Evolutionary conservation across 345 rosid species (phyloP), one percentile per base, ranked within the genome.

Genomic region (Cochlearia excelsa): DNA sequence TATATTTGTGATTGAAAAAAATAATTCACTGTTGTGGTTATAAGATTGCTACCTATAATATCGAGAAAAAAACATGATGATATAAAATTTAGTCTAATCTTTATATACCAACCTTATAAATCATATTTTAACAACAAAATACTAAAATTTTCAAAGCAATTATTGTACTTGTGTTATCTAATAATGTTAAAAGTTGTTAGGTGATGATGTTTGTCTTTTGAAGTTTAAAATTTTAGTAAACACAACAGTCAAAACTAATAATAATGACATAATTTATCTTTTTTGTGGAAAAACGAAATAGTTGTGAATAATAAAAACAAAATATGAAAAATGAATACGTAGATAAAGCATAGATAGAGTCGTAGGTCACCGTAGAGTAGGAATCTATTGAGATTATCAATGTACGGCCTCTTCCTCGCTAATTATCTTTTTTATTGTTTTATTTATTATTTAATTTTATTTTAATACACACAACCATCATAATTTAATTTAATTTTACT

Each of bases 331-430:
- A 16, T 16, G 23, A 16, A 70, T 70, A 61, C 62, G 52, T 63
- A 61, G 56, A 55, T 61, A 61, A 68, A 33, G 67, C 54, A 46
- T 51, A 59, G 51, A 48, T 37, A 31, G 52, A 44, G 44, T 54
- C 44, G 44, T 57, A 63, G 69, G 62, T 61, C 49, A 52, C 35
- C 44, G 59, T 49, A 63, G 68, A 50, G 65, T 63, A 11, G 39
- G 41, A 37, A 54, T 10, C 65, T 70, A 9, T 70, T 63, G 55
- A 63, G 37, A 6, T 57, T 63, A 63, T 70, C 69, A 57, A 70
- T 51, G 65, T 70, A 63, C 69, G 65, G 74, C 59, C 52, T 26
- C 8, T 70, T 57, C 55, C 55, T 16, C 54, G 44, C 47, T 70
- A 51, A 57, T 51, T 70, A 34, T 43, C 47, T 50, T 30, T 31